Evolutionary conservation across 2,329 filamentous ascomycete genomes (phyloP), one percentile per base, ranked within the genome.

Genomic region (Fusarium transvaalense): DNA sequence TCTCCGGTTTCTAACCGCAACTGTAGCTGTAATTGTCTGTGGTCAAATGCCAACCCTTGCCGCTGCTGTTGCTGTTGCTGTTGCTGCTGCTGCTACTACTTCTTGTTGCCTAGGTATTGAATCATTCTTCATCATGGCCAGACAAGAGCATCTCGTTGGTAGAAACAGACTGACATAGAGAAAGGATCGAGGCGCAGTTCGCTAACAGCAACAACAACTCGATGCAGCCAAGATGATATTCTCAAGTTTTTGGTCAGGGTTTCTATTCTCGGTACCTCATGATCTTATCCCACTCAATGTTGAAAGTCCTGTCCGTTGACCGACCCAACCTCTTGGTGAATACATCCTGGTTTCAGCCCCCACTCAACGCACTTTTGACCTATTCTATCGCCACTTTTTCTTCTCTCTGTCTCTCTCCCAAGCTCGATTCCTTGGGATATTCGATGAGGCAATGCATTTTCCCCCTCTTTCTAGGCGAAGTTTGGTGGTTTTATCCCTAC

Each of bases 201-300:
- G 19, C 23, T 39, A 8, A 25, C 34, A 51, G 17, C 23, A 27
- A 29, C 34, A 51, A 29, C 23, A 27, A 29, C 23, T 37, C 32
- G 19, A 29, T 38, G 45, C 43, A 50, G 42, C 42, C 47, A 66
- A 68, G 39, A 42, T 46, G 46, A 34, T 38, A 43, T 66, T 66
- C 19, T 51, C 55, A 39, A 34, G 50, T 48, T 53, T 55, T 61
- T 31, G 41, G 29, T 39, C 34, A 23, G 25, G 35, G 41, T 29
- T 68, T 68, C 65, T 72, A 72, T 71, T 73, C 71, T 70, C 42
- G 56, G 68, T 27, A 48, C 34, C 58, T 56, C 64, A 69, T 69
- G 45, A 63, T 69, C 57, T 43, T 34, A 55, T 52, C 29, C 61
- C 43, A 25, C 15, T 48, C 15, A 9, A 45, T 31, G 27, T n/a